phyloP scores from a whole-genome alignment of 176 grass and related monocot genomes.

The Ensete glaucum region DNA sequence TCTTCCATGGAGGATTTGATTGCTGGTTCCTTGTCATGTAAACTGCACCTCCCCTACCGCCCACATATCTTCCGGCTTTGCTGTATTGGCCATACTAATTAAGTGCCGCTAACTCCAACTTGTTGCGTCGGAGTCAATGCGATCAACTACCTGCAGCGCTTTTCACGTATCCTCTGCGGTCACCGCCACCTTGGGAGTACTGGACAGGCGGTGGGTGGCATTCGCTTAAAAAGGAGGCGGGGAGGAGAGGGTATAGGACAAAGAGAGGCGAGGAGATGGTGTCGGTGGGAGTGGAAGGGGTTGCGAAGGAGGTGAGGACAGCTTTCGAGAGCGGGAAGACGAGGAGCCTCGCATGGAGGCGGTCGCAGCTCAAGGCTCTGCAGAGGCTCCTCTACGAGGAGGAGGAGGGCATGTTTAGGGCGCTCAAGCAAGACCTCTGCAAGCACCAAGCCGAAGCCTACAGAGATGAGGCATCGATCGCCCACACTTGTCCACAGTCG shows the following conservation, averaged over 20 bases:
- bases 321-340: conserved; percentile 54
- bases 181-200: neutral
- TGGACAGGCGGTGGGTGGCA: neutral
- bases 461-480: conserved; percentile 58
- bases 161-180: neutral
- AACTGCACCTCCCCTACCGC: no score
- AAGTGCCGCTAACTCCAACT: neutral
- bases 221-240: neutral
- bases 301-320: conserved; percentile 33
- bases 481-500: neutral
- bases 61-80: no score
- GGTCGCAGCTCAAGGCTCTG: conserved; percentile 52
- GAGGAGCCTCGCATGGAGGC: conserved; percentile 54
- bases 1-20: no score
- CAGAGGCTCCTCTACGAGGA: conserved; percentile 48
- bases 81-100: neutral
- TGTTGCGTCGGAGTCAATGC: neutral
- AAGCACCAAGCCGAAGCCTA: conserved; percentile 75
- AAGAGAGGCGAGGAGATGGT: conserved; percentile 7
- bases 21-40: no score
- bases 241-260: neutral
- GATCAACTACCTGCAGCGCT: neutral
- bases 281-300: conserved; percentile 10
- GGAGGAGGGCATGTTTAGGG: conserved; percentile 48
- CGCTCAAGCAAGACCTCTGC: conserved; percentile 63